A percentile compares a stretch with the other conserved stretches of the same genome.
Conservation (phyloP, 495 filamentous ascomycete species). For the Trichocladium uniseriatum region DNA sequence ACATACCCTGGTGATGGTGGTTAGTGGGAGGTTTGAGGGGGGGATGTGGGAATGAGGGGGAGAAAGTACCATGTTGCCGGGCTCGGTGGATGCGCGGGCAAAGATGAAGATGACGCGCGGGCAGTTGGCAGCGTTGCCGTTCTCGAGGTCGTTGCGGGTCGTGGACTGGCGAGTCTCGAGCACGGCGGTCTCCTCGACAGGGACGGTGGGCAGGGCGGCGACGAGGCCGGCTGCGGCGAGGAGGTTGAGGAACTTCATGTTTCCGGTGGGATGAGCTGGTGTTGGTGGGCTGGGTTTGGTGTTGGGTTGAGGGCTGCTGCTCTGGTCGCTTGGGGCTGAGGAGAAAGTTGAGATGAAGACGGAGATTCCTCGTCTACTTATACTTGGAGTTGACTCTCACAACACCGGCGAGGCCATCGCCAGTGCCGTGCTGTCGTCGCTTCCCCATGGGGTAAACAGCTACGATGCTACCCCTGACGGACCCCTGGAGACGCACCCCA, state of each 20-base stretch:
- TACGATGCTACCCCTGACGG: not conserved
- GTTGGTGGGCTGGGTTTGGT: no score
- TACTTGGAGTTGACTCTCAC: not conserved
- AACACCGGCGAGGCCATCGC: not conserved
- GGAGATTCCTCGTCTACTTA: not conserved
- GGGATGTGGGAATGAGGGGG: not conserved
- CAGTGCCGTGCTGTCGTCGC: not conserved
- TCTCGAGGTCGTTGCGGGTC: slow-evolving; percentile 5
- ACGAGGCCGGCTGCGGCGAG: slow-evolving; percentile 5
- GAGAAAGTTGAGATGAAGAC: not conserved
- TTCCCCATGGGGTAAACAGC: not conserved
- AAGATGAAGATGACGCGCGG: slow-evolving; percentile 43
- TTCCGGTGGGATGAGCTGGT: not conserved
- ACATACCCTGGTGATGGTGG: slow-evolving; percentile 10
- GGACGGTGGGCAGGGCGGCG: slow-evolving; percentile 3
- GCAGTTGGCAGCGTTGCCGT: slow-evolving; percentile 21
- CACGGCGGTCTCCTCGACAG: not conserved
- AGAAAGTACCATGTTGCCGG: slow-evolving; percentile 42
- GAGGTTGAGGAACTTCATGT: slow-evolving; percentile 10
- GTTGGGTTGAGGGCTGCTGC: not conserved
- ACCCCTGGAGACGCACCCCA: not conserved
- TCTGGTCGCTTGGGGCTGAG: not conserved
- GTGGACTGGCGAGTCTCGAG: slow-evolving; percentile 1
- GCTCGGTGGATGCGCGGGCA: slow-evolving; percentile 31
- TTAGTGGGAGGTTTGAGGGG: no score